Evolutionary conservation across 2,329 filamentous ascomycete genomes (phyloP).

Genomic region (Periglandula ipomoeae): DNA sequence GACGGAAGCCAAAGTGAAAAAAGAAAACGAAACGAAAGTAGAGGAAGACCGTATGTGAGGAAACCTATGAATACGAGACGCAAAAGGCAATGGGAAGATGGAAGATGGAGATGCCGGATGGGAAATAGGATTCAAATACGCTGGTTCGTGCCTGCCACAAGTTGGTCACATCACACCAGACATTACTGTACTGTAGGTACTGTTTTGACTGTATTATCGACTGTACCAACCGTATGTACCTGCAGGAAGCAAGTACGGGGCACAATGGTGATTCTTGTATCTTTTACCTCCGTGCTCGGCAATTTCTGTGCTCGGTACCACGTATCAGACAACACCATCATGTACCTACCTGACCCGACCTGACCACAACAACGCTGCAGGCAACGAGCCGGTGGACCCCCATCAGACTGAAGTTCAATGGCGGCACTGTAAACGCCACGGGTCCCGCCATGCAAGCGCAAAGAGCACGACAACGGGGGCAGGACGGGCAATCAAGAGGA

Average conservation of each 20-base stretch:
- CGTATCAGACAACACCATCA: background rate
- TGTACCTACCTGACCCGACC: too few species aligned
- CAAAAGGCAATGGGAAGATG: background rate
- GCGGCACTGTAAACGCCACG: too few species aligned
- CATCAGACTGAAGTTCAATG: too few species aligned
- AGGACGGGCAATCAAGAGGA: too few species aligned
- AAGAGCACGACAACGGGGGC: too few species aligned
- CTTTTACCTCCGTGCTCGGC: background rate
- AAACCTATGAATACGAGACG: background rate
- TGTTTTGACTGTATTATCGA: too few species aligned
- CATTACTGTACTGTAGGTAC: too few species aligned
- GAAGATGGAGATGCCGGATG: background rate
- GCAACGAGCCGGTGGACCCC: too few species aligned
- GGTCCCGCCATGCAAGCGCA: too few species aligned
- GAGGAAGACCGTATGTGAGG: background rate
- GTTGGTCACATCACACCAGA: background rate
- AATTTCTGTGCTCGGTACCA: background rate
- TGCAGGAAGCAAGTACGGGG: background rate
- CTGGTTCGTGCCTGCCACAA: background rate
- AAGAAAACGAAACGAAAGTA: background rate
- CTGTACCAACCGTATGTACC: too few species aligned
- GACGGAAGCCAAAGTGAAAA: too few species aligned
- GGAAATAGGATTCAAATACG: background rate
- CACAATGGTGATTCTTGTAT: conserved; percentile 2
- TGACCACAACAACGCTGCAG: too few species aligned